phyloP scores from a whole-genome alignment of 495 filamentous ascomycete species.

The Choiromyces venosus region DNA sequence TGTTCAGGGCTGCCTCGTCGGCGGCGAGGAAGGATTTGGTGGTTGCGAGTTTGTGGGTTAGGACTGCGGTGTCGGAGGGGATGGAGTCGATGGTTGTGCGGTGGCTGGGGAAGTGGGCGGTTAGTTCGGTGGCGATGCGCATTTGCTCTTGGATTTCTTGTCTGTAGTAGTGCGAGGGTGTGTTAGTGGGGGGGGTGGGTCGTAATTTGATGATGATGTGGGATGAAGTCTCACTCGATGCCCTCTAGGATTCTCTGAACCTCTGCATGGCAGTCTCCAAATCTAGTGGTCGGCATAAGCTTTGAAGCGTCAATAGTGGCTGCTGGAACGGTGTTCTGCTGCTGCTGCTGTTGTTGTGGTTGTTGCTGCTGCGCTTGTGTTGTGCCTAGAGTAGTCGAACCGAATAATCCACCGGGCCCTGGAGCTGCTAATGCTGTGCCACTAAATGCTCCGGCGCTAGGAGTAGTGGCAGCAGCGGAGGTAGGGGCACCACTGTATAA shows the following conservation, averaged over 20 bases:
- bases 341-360: constrained; percentile 46
- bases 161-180: constrained; percentile 5
- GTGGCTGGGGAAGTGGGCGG: constrained; percentile 28
- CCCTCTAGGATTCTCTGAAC: constrained; percentile 69
- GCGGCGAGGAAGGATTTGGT: constrained; percentile 41
- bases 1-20: constrained; percentile 31
- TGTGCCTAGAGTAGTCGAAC: constrained; percentile 24
- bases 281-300: constrained; percentile 78
- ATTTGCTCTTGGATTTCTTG: constrained; percentile 39
- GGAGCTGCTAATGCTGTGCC: constrained; percentile 17
- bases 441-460: constrained; percentile 40
- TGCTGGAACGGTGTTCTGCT: constrained; percentile 56
- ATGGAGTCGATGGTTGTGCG: constrained; percentile 34
- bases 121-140: constrained; percentile 24
- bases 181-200: not conserved
- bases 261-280: constrained; percentile 76
- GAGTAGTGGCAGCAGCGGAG: constrained; percentile 29
- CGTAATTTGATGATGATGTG: not conserved
- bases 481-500: constrained; percentile 26
- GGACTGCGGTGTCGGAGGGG: constrained; percentile 37
- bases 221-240: constrained; percentile 52
- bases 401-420: constrained; percentile 21
- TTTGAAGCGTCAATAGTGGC: constrained; percentile 71
- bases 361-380: constrained; percentile 50
- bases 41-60: constrained; percentile 38